These are phyloP conservation scores for Crithidia mellificae DNA, from an alignment of 208 protist species.

Conservation along the genomic window DNA sequence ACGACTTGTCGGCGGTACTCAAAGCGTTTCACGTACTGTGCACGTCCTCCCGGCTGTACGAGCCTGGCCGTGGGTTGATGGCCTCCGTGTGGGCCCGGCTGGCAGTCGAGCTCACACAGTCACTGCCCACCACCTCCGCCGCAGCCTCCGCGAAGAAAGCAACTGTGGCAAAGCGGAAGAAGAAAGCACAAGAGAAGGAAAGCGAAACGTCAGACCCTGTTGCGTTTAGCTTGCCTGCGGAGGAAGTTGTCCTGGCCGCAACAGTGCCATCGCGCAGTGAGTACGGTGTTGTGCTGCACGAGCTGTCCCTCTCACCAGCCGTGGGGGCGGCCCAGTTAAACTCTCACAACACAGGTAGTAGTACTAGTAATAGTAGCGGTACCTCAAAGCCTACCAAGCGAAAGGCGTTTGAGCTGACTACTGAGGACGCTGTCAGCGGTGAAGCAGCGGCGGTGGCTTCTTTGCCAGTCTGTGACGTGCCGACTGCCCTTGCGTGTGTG, in stretches of 20 bases:
- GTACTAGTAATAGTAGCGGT: no score
- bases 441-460: not conserved
- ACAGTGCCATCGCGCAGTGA: constrained; percentile 26
- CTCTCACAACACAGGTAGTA: no score
- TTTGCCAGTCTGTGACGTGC: constrained; percentile 4
- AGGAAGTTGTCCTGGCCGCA: not conserved
- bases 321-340: not conserved
- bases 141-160: no score
- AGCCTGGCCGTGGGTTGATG: constrained; percentile 33
- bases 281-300: constrained; percentile 22
- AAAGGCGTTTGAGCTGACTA: not conserved
- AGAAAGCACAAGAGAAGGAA: no score
- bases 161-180: not conserved
- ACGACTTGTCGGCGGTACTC: constrained; percentile 44
- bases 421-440: not conserved
- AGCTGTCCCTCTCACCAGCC: not conserved
- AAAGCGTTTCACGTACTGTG: constrained; percentile 29
- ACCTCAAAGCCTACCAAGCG: not conserved
- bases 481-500: constrained; percentile 9
- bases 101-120: constrained; percentile 30
- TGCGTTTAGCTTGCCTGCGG: no score
- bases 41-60: constrained; percentile 9
- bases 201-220: no score
- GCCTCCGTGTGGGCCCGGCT: constrained; percentile 35
- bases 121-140: constrained; percentile 6